A percentile compares a stretch with the other conserved stretches of the same genome.
Evolutionary conservation across 306 rosid species (phyloP).

Genomic region (Cicer yamashitae): DNA sequence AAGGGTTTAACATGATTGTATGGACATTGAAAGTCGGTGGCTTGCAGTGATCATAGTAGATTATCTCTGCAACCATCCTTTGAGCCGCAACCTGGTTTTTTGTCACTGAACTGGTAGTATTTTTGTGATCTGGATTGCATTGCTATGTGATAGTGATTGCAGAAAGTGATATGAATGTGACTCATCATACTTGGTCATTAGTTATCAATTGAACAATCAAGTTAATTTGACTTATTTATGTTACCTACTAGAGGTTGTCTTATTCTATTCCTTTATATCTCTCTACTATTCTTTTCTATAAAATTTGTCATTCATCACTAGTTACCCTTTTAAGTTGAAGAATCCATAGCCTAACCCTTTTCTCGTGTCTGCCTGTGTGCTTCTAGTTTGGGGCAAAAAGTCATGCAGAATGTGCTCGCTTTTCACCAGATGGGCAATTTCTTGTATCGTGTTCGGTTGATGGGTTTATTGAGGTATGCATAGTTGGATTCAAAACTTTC

Average conservation of each 20-base stretch:
- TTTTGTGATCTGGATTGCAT: not conserved
- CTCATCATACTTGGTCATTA: constrained; percentile 3
- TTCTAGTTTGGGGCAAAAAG: constrained; percentile 91
- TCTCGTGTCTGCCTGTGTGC: constrained; percentile 39
- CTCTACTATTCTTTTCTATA: constrained; percentile 8
- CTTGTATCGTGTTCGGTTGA: constrained; percentile 94
- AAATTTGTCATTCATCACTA: not conserved
- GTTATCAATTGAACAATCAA: constrained; percentile 24
- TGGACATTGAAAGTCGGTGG: not conserved
- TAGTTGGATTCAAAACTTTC: constrained; percentile 39
- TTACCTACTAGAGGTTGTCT: constrained; percentile 14
- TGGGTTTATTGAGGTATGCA: constrained; percentile 91
- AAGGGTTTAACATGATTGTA: not conserved
- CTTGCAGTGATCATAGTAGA: not conserved
- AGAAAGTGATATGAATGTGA: constrained; percentile 13
- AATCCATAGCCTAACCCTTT: constrained; percentile 29
- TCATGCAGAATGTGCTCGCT: constrained; percentile 94
- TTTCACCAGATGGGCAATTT: constrained; percentile 99
- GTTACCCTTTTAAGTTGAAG: not conserved
- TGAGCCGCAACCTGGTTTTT: constrained; percentile 12
- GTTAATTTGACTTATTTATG: constrained; percentile 20
- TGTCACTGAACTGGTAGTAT: not conserved
- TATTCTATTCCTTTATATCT: not conserved
- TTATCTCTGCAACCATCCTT: not conserved
- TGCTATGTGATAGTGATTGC: constrained; percentile 5